Conservation (phyloP, 441 rosid genomes). For the Adansonia grandidieri region DNA sequence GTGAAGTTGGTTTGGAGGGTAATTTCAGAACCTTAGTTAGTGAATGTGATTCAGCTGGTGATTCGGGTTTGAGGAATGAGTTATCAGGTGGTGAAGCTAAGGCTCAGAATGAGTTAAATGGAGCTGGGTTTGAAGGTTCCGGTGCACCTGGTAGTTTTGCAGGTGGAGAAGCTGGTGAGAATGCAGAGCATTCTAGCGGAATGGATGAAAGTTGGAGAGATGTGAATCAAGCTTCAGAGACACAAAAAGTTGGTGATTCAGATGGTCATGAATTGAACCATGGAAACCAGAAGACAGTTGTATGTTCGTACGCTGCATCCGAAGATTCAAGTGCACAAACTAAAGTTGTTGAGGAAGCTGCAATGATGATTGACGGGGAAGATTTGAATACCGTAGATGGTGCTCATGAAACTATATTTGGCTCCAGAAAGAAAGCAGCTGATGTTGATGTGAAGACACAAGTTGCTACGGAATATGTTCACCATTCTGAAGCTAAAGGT, state of each 20-base stretch:
- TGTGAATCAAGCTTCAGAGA: constrained; percentile 20
- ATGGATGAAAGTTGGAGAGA: constrained; percentile 17
- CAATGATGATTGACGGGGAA: constrained; percentile 22
- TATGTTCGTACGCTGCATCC: constrained; percentile 22
- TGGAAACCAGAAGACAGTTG: constrained; percentile 23
- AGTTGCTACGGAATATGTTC: constrained; percentile 37
- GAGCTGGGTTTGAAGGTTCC: constrained; percentile 21
- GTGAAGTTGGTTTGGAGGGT: constrained; percentile 25
- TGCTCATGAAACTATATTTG: constrained; percentile 25
- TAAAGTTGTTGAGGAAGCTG: constrained; percentile 29
- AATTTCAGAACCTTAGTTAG: constrained; percentile 17
- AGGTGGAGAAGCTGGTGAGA: constrained; percentile 21
- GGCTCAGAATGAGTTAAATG: constrained; percentile 30
- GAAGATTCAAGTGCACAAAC: constrained; percentile 31
- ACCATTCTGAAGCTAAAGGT: constrained; percentile 44
- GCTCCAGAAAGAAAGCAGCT: constrained; percentile 27
- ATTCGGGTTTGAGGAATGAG: constrained; percentile 15
- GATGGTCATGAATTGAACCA: constrained; percentile 24
- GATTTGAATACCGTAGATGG: constrained; percentile 28
- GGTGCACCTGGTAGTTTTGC: constrained; percentile 12
- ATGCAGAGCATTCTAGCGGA: neutral
- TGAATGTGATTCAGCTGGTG: constrained; percentile 25
- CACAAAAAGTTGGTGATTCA: constrained; percentile 27
- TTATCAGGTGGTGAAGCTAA: constrained; percentile 26
- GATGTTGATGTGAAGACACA: constrained; percentile 32